Conservation (phyloP, 352 stramenopile species). For the Globisporangium recalcitrans region DNA sequence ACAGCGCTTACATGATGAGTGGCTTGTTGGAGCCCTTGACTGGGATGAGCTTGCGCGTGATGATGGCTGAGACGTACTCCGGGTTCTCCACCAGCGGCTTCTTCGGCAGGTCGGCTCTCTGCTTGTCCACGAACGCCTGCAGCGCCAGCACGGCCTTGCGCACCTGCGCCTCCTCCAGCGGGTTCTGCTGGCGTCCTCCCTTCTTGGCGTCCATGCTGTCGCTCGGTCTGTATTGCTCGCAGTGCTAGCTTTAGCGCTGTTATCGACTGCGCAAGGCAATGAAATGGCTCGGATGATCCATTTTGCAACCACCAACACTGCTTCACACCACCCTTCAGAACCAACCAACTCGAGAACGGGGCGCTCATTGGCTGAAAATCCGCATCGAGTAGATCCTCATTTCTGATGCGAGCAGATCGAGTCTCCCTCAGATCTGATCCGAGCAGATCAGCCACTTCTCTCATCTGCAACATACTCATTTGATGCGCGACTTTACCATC, state of each 20-base stretch:
- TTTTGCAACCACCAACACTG: background rate
- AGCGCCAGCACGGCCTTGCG: conserved; percentile 64
- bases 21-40: conserved; percentile 64
- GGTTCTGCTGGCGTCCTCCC: conserved; percentile 45
- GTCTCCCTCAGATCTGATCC: no score
- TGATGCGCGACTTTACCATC: no score
- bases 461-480: no score
- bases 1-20: conserved; percentile 49
- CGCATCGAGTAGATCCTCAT: no score
- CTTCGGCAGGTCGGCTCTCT: conserved; percentile 46
- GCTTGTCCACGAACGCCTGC: conserved; percentile 50
- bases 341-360: background rate
- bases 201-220: conserved; percentile 37
- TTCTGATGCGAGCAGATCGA: no score
- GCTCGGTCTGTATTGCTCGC: background rate
- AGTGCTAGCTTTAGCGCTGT: background rate
- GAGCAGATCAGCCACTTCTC: no score
- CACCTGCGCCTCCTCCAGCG: conserved; percentile 69
- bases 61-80: conserved; percentile 61
- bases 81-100: conserved; percentile 50
- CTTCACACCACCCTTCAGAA: background rate
- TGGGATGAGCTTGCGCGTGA: conserved; percentile 71
- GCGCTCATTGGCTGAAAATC: background rate
- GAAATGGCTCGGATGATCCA: background rate
- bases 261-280: background rate